phyloP scores from a whole-genome alignment of 768 basidiomycete genomes.

The Boletus patriciae region DNA sequence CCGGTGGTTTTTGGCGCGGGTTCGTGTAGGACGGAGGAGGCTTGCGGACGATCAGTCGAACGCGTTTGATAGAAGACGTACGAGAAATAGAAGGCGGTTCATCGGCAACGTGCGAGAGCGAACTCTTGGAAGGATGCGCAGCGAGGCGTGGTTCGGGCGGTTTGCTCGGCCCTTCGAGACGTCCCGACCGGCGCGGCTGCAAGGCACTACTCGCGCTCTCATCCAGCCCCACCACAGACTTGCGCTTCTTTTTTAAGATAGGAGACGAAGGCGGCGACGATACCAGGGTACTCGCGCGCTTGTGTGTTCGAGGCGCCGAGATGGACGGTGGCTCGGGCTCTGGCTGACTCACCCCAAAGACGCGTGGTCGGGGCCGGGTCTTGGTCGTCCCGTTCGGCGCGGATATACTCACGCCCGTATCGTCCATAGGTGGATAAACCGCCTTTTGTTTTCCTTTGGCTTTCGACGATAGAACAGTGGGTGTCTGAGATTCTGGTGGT shows the following conservation, averaged over 20 bases:
- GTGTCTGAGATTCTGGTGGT: not conserved
- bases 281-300: slow-evolving; percentile 27
- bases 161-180: slow-evolving; percentile 18
- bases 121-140: not conserved
- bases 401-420: slow-evolving; percentile 8
- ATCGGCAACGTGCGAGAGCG: not conserved
- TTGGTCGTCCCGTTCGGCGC: slow-evolving; percentile 12
- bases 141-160: slow-evolving; percentile 1
- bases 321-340: slow-evolving; percentile 9
- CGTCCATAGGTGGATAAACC: slow-evolving; percentile 16
- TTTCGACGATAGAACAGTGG: slow-evolving; percentile 22
- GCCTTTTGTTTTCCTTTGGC: slow-evolving; percentile 36
- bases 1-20: slow-evolving; percentile 64
- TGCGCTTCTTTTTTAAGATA: slow-evolving; percentile 28
- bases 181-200: slow-evolving; percentile 21
- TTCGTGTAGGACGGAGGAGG: slow-evolving; percentile 63
- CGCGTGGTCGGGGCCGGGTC: slow-evolving; percentile 10
- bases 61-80: slow-evolving; percentile 49
- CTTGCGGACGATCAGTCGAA: slow-evolving; percentile 63
- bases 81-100: slow-evolving; percentile 9
- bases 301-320: slow-evolving; percentile 19
- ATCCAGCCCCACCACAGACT: slow-evolving; percentile 8
- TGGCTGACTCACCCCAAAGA: not conserved
- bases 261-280: slow-evolving; percentile 24
- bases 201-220: slow-evolving; percentile 2